Base-by-base conservation (phyloP, 192 early-diverging fungal genomes). In the Umbelopsis sp. region DNA sequence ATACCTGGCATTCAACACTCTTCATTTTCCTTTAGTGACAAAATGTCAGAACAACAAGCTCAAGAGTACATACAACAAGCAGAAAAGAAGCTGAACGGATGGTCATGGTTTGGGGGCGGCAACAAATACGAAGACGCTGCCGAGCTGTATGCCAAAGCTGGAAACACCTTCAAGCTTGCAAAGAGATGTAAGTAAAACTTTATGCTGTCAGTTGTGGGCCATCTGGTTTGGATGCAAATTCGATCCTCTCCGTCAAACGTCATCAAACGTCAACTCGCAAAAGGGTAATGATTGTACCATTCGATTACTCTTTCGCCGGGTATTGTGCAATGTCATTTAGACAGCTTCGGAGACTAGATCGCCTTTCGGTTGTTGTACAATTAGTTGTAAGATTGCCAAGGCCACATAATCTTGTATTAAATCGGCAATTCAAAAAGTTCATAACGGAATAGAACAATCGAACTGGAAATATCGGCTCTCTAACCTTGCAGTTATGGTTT, bases 121-220 rank as follows among this genome's bases (percentile, higher is more conserved):
- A 94, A 94, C 70, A 98, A 97, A 76, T 89, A 90, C 71, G 96
- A 98, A 65, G 96, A 99, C 76, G 96, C 97, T 8, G 90, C 92
- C 34, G 97, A 99, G 50, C 87, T 98, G 38, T 99, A 93, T 79
- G 87, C 84, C 74, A 90, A 93, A 73, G 97, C 97, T 7, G 94
- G 88, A 44, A 98, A 97, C 81, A 87, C 89, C 66, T 99, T 94
- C 87, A 98, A 97, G 81, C 80, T 97, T 24, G 88, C 88, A 59
- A 94, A 97, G 80, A 86, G 92, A 84, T 95, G 95, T 94, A 82
- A 74, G 86, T 62, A 34, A 0, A 14, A 36, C 14, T 16, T 12
- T 4, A 16, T 14, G 8, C 36, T 44, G 36, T 20, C 12, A n/a
- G 20, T 49, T 49, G 16, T 0, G 47, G 0, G 6, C 47, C 16